Percentiles rank a stretch among this genome's conserved stretches.
phyloP scores from a whole-genome alignment of 192 early-diverging fungal species.

The Podila horticola region DNA sequence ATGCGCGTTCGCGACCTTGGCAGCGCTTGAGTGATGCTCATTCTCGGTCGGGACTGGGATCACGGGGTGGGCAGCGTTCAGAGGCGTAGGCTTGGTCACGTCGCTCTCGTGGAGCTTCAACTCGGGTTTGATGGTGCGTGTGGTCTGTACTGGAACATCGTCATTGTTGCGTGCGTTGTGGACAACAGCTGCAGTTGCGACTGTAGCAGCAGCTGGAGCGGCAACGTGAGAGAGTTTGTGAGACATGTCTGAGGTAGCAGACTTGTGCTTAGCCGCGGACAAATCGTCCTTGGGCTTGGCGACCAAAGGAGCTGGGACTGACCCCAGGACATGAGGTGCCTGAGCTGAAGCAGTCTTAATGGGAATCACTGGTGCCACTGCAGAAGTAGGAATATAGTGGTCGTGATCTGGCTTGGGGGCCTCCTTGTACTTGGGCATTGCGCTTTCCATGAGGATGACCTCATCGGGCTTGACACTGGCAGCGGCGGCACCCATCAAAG shows the following conservation, averaged over 20 bases:
- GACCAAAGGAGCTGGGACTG: neutral
- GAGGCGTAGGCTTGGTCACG: neutral
- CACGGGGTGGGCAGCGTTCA: neutral
- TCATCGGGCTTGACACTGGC: constrained; percentile 3
- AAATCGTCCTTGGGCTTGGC: too few relatives aligned
- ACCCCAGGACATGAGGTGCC: neutral
- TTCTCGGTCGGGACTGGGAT: neutral
- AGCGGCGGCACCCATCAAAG: constrained; percentile 1
- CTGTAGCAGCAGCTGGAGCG: neutral
- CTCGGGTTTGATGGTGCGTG: neutral
- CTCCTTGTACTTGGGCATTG: neutral
- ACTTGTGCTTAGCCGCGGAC: neutral
- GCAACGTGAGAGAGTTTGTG: neutral
- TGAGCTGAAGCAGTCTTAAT: neutral
- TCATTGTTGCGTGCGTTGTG: neutral
- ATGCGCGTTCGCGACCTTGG: neutral
- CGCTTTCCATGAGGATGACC: neutral
- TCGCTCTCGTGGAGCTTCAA: neutral
- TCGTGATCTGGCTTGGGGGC: neutral
- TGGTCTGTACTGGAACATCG: too few relatives aligned
- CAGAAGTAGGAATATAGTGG: neutral
- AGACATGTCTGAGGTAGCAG: too few relatives aligned
- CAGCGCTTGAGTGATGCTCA: neutral
- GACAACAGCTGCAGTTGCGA: neutral
- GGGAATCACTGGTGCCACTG: neutral